These are phyloP conservation scores for Salicornia ramosissima DNA, from an alignment of 148 eudicot species.

Conservation along the genomic window DNA sequence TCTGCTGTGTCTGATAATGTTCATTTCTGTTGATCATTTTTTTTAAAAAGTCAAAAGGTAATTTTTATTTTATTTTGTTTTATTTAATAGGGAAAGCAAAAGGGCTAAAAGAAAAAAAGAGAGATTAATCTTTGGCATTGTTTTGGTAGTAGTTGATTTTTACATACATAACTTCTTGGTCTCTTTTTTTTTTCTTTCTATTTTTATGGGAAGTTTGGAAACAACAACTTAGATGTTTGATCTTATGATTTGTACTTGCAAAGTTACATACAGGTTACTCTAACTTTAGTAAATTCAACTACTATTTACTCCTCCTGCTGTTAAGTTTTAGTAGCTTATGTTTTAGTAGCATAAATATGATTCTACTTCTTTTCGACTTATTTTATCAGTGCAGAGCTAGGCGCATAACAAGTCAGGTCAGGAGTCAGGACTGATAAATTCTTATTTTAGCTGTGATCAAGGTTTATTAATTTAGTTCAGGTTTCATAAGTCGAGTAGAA, in stretches of 20 bases:
- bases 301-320: background rate
- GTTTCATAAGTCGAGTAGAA: no score
- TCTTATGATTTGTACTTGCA: background rate
- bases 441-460: no score
- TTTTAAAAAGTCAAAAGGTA: slow-evolving; percentile 13
- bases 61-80: background rate
- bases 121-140: background rate
- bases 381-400: no score
- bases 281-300: background rate
- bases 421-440: no score
- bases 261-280: background rate
- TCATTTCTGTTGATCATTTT: slow-evolving; percentile 28
- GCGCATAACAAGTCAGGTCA: no score
- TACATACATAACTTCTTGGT: no score
- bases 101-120: background rate
- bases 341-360: background rate
- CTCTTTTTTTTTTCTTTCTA: background rate
- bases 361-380: no score
- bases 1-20: slow-evolving; percentile 63
- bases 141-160: background rate
- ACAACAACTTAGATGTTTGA: background rate
- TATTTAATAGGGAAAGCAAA: background rate
- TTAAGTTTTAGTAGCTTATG: background rate
- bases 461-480: no score
- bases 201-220: background rate